Evolutionary conservation across 2,329 filamentous ascomycete species (phyloP).

Genomic region (Penicillium sp.): DNA sequence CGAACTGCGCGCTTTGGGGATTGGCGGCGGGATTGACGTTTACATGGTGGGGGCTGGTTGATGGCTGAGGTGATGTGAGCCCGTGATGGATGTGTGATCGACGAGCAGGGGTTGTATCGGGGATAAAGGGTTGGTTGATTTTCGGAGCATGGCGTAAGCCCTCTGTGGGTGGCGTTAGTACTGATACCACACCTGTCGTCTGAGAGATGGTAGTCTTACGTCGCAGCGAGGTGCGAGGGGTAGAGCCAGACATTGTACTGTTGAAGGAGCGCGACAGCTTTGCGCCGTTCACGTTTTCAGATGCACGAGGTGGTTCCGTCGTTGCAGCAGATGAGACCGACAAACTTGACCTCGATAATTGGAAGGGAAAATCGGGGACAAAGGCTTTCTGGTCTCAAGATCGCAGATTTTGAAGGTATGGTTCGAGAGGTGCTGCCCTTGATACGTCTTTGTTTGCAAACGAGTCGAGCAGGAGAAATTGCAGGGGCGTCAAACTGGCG

Average conservation of each 20-base stretch:
- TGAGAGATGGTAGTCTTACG: slow-evolving; percentile 13
- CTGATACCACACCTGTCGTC: background rate
- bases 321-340: background rate
- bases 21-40: slow-evolving; percentile 32
- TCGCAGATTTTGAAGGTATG: background rate
- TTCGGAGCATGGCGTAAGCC: slow-evolving; percentile 42
- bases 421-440: slow-evolving; percentile 3
- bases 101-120: slow-evolving; percentile 38
- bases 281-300: background rate
- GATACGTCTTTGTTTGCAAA: background rate
- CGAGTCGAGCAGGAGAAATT: background rate
- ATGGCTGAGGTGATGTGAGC: slow-evolving; percentile 36
- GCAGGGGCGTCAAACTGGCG: background rate
- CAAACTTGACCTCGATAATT: background rate
- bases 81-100: slow-evolving; percentile 31
- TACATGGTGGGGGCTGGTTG: slow-evolving; percentile 21
- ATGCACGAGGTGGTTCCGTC: background rate
- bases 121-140: slow-evolving; percentile 40
- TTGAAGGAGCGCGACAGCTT: background rate
- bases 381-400: background rate
- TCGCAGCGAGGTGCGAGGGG: slow-evolving; percentile 26
- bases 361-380: background rate
- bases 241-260: slow-evolving; percentile 22
- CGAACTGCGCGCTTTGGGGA: slow-evolving; percentile 29
- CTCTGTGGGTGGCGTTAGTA: slow-evolving; percentile 28